These are phyloP conservation scores for Fraxinus angustifolia DNA, from an alignment of 305 asterid species.

Conservation along the genomic window DNA sequence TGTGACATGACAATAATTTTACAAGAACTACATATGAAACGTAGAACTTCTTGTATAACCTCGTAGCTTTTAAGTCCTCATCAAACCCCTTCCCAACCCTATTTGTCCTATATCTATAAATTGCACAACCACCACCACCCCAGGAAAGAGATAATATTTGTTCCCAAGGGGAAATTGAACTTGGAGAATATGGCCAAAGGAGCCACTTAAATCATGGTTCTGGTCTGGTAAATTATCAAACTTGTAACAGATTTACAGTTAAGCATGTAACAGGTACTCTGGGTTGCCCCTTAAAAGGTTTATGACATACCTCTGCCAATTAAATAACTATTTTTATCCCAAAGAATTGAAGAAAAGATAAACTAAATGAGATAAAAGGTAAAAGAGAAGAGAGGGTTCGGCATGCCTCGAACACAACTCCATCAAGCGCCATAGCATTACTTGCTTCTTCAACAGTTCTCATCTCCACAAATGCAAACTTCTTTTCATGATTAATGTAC, in stretches of 20 bases:
- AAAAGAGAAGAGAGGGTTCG: slow-evolving; percentile 8
- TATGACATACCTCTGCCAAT: not conserved
- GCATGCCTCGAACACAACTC: slow-evolving; percentile 78
- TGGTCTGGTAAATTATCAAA: not conserved
- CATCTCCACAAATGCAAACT: slow-evolving; percentile 98
- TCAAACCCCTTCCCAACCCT: not conserved
- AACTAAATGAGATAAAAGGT: not conserved
- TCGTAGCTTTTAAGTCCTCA: not conserved
- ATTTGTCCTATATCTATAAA: not conserved
- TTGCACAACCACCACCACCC: not conserved
- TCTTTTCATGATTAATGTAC: slow-evolving; percentile 88
- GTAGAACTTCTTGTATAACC: not conserved
- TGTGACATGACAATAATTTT: not conserved
- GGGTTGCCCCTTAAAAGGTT: slow-evolving; percentile 11
- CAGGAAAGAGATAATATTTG: not conserved
- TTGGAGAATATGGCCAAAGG: not conserved
- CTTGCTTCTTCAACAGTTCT: slow-evolving; percentile 97
- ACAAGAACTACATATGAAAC: not conserved
- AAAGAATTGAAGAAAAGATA: not conserved
- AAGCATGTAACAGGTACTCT: not conserved
- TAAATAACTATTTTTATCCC: not conserved
- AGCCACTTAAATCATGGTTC: not conserved
- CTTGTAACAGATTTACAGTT: not conserved
- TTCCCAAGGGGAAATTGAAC: not conserved
- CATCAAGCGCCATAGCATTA: slow-evolving; percentile 95